Evolutionary conservation across 129 eudicot genomes (phyloP).

Genomic region (Chrysanthemum makinoi): DNA sequence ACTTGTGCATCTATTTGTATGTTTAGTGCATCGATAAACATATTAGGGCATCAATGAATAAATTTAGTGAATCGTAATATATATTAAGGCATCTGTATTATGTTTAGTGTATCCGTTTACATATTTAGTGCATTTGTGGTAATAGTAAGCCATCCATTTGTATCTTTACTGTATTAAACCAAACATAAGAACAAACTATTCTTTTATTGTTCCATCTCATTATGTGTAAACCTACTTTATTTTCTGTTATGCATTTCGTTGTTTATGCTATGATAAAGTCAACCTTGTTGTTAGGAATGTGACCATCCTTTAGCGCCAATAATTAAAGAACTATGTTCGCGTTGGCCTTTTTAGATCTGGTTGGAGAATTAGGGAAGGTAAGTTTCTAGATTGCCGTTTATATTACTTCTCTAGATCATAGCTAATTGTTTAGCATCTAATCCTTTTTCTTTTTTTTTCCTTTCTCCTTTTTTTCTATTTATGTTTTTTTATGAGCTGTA

Average conservation of each 20-base stretch:
- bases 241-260: conserved; percentile 9
- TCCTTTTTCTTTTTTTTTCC: not conserved
- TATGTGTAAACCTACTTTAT: too few relatives aligned
- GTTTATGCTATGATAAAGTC: conserved; percentile 9
- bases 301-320: conserved; percentile 74
- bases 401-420: conserved; percentile 16
- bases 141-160: too few relatives aligned
- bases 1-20: too few relatives aligned
- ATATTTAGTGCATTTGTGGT: too few relatives aligned
- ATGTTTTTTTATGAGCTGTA: conserved; percentile 8
- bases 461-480: not conserved
- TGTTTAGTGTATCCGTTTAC: too few relatives aligned
- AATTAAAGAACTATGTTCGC: conserved; percentile 69
- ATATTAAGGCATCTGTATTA: too few relatives aligned
- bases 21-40: too few relatives aligned
- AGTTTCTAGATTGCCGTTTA: conserved; percentile 30
- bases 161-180: too few relatives aligned
- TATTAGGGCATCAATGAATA: too few relatives aligned
- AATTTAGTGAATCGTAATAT: too few relatives aligned
- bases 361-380: conserved; percentile 87
- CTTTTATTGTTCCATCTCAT: too few relatives aligned
- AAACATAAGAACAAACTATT: too few relatives aligned
- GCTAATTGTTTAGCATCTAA: conserved; percentile 6
- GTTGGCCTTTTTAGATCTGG: conserved; percentile 77
- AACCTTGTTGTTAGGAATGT: conserved; percentile 58